Conservation (phyloP, 2,329 filamentous ascomycete genomes). For the Aspergillus ibericus region DNA sequence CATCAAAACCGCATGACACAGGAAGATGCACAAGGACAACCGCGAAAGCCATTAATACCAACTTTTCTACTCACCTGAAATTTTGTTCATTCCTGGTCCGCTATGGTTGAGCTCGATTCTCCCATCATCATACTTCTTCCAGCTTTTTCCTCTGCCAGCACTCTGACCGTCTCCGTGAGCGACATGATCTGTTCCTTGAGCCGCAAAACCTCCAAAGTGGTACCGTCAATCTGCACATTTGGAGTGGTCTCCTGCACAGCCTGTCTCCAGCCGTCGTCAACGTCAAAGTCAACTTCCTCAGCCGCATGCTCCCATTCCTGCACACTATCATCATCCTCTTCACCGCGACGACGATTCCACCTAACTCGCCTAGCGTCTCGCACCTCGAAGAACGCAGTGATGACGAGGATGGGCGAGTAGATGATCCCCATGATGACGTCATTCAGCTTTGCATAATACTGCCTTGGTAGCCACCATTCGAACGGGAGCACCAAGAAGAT, state of each 20-base stretch:
- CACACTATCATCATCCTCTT: conserved; percentile 82
- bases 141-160: conserved; percentile 46
- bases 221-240: conserved; percentile 76
- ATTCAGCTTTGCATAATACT: conserved; percentile 76
- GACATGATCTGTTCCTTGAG: conserved; percentile 56
- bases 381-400: conserved; percentile 73
- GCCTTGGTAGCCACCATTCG: conserved; percentile 90
- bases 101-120: conserved; percentile 15
- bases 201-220: conserved; percentile 62
- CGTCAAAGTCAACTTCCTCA: conserved; percentile 71
- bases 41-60: not conserved
- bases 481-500: conserved; percentile 74
- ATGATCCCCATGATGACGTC: conserved; percentile 82
- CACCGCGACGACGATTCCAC: conserved; percentile 73
- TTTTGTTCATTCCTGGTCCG: conserved; percentile 1
- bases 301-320: conserved; percentile 92
- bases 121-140: conserved; percentile 9
- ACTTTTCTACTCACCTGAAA: not conserved
- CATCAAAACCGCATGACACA: not conserved
- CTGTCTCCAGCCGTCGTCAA: conserved; percentile 77
- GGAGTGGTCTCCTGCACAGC: conserved; percentile 72
- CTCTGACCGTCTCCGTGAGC: conserved; percentile 63
- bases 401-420: conserved; percentile 78
- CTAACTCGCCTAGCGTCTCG: conserved; percentile 65
- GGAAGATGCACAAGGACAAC: not conserved